Evolutionary conservation across 331 rosid species (phyloP).

Genomic region (Pyracantha coccinea): DNA sequence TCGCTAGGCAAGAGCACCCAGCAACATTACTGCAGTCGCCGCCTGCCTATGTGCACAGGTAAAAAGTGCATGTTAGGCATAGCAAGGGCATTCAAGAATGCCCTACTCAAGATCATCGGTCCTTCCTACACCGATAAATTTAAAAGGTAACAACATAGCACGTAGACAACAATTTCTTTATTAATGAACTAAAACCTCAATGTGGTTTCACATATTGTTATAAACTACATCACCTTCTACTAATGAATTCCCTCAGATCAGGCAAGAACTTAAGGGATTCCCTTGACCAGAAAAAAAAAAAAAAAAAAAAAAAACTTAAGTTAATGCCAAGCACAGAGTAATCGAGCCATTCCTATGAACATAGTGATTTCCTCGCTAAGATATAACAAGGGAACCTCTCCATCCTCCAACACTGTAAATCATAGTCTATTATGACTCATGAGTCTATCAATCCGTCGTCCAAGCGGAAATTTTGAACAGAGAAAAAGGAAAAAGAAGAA

Average conservation of each 20-base stretch:
- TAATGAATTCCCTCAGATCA: too few species aligned
- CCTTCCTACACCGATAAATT: neutral
- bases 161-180: neutral
- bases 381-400: neutral
- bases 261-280: too few species aligned
- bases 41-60: conserved; percentile 6
- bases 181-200: neutral
- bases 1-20: conserved; percentile 19
- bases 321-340: neutral
- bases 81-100: conserved; percentile 9
- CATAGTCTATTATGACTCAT: neutral
- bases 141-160: neutral
- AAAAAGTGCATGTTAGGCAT: conserved; percentile 7
- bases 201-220: neutral
- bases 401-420: neutral
- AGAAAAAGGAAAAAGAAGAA: neutral
- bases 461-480: neutral
- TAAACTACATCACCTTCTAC: too few species aligned
- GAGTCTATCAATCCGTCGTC: neutral
- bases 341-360: neutral
- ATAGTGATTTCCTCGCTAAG: neutral
- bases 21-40: conserved; percentile 13
- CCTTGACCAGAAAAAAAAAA: too few species aligned
- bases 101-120: conserved; percentile 7
- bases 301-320: too few species aligned